Base-by-base conservation (phyloP, 2,329 filamentous ascomycete species). In the Hortaea werneckii region DNA sequence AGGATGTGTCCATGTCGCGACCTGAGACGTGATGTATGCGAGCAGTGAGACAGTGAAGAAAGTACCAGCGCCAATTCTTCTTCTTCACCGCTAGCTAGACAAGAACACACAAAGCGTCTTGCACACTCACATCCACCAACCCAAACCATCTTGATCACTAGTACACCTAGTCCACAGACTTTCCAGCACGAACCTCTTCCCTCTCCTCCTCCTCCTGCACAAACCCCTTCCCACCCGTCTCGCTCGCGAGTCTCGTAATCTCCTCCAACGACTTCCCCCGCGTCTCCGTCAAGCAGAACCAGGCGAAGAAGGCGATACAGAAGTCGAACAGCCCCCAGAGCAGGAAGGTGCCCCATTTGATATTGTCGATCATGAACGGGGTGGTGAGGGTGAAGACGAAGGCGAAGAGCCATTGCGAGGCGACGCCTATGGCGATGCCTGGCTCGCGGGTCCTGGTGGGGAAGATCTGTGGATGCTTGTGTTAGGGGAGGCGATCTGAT, bases 341-440 rank as follows among this genome's bases (percentile, higher is more conserved):
- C 2, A 73, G 54, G 52, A 73, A 74, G 0, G 68, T 72, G 3
- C 64, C 66, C 68, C 68, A 75, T 0, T 66, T 67, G 49, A 79
- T 63, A 30, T 66, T 65, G 1, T 58, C 51, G 41, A 76, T 70
- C 64, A 72, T 40, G 49, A 70, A 70, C 0, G 73, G 72, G 0
- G 72, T 75, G 27, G 66, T 63, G 29, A 73, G 64, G 0, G 67
- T 55, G 47, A 74, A 71, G 30, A 68, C 63, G 55, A 74, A 75
- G 56, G 73, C 74, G 56, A 67, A 72, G 1, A 69, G 41, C 72
- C 72, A 76, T 52, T 76, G 71, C 0, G 67, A 69, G 0, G 71
- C 66, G 4, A 71, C 72, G 7, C 70, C 71, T 27, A 71, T 60
- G 26, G 71, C 71, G 35, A 75, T 67, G 5, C 71, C 72, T 3